phyloP scores from a whole-genome alignment of 106 monocot species.

The Triglochin maritima region DNA sequence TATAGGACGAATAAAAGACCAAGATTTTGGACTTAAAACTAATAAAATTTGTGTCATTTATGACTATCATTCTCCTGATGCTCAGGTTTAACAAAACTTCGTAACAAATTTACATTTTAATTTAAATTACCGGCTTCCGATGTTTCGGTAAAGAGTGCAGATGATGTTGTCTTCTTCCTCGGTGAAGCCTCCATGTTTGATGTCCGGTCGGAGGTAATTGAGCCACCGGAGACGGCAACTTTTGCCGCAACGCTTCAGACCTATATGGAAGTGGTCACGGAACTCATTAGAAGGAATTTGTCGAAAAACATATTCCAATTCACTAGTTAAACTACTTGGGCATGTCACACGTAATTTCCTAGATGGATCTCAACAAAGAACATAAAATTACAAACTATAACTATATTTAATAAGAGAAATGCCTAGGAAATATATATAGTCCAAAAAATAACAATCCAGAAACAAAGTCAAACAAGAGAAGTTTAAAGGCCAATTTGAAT shows the following conservation, averaged over 20 bases:
- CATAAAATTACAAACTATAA: too few relatives aligned
- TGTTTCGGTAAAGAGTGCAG: slow-evolving; percentile 33
- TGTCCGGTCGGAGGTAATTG: slow-evolving; percentile 33
- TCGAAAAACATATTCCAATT: not conserved
- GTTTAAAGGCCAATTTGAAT: not conserved
- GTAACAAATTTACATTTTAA: too few relatives aligned
- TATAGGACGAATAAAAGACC: too few relatives aligned
- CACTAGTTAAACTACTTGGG: not conserved
- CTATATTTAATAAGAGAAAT: too few relatives aligned
- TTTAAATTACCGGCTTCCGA: slow-evolving; percentile 42
- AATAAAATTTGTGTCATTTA: too few relatives aligned
- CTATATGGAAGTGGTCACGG: slow-evolving; percentile 6
- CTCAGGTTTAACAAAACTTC: too few relatives aligned
- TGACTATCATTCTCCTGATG: too few relatives aligned
- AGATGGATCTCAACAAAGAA: too few relatives aligned
- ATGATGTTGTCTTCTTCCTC: slow-evolving; percentile 60
- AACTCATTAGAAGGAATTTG: not conserved
- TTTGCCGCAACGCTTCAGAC: slow-evolving; percentile 56
- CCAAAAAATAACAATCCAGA: not conserved
- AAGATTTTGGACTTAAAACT: too few relatives aligned
- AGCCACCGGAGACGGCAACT: slow-evolving; percentile 59
- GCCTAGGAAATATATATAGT: not conserved
- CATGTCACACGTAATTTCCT: too few relatives aligned
- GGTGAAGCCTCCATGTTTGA: slow-evolving; percentile 60
- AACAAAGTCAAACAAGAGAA: not conserved